A percentile compares a stretch with the other conserved stretches of the same genome.
Conservation (phyloP, 805 yeast genomes). For the Candida oleophila region DNA sequence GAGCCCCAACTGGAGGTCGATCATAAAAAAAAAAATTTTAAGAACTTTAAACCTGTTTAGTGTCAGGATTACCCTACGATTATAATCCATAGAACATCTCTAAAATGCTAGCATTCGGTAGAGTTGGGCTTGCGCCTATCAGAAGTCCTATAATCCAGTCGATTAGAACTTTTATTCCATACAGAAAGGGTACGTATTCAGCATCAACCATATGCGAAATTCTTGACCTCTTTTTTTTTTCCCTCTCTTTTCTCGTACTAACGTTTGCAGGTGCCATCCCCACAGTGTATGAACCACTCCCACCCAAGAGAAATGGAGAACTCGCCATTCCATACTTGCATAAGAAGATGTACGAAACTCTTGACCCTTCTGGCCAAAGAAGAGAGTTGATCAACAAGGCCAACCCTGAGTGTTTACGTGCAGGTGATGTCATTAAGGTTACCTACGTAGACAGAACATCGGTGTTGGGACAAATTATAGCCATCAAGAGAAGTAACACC, state of each 20-base stretch:
- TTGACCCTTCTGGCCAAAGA: constrained; percentile 67
- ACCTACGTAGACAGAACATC: constrained; percentile 66
- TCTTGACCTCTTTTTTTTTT: neutral
- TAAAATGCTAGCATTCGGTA: constrained; percentile 6
- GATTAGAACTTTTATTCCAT: constrained; percentile 17
- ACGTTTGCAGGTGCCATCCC: constrained; percentile 11
- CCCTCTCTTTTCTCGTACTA: neutral
- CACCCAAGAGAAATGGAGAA: constrained; percentile 47
- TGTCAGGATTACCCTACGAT: neutral
- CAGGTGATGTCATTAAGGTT: constrained; percentile 83
- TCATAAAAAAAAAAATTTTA: neutral
- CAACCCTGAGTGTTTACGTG: constrained; percentile 51
- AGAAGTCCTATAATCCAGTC: constrained; percentile 9
- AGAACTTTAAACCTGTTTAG: no score
- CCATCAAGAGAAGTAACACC: constrained; percentile 67
- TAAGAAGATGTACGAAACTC: constrained; percentile 50
- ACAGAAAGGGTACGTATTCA: constrained; percentile 11
- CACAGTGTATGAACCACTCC: constrained; percentile 53
- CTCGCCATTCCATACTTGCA: constrained; percentile 45
- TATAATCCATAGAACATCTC: neutral
- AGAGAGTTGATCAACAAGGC: constrained; percentile 28
- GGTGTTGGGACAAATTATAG: constrained; percentile 77
- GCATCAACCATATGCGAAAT: neutral
- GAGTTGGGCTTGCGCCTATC: constrained; percentile 7
- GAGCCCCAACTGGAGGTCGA: neutral